Evolutionary conservation across 371 early-diverging fungal species (phyloP), one percentile per base, ranked within the genome.

Genomic region (Rhizopus delemar): DNA sequence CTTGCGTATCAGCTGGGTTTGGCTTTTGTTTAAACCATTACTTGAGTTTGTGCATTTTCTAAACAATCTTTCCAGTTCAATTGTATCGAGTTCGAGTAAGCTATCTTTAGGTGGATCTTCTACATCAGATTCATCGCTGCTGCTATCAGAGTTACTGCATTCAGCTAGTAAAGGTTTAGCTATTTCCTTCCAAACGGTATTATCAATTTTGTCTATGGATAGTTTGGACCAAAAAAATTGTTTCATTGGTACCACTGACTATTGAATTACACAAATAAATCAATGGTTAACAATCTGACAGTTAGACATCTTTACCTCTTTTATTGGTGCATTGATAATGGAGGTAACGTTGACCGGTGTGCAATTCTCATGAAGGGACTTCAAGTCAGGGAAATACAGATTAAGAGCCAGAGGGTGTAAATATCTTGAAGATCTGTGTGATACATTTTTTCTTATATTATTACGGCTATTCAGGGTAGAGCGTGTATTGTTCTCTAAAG

Each of bases 181-280:
- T 12, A 85, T 77, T 32, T 85, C 83, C 29, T 76, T 71, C 85
- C 85, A 85, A 0, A 85, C 79, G 3, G 85, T 85, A 36, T 79
- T 74, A 3, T 71, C 69, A 41, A 85, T 80, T 16, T 77, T 73
- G 16, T 81, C 82, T 9, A 68, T 60, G 4, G 85, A 73, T 38
- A 85, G 56, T 34, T 85, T 85, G 62, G 83, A 82, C 85, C 85
- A 85, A 63, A 83, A 85, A 33, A 85, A 71, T 71, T 85, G 85
- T 68, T 80, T 60, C 52, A 68, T 57, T 8, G 41, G 59, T 56
- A 63, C 36, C 4, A 38, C 38, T 22, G 48, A 29, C 12, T 39
- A 41, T 56, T 28, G 13, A 45, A 13, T n/a, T 7, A 34, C 41
- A 9, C 54, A 8, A 33, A 12, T 6, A n/a, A 15, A 12, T 16